phyloP scores from a whole-genome alignment of 257 asterid genomes.

The Solanum boliviense region DNA sequence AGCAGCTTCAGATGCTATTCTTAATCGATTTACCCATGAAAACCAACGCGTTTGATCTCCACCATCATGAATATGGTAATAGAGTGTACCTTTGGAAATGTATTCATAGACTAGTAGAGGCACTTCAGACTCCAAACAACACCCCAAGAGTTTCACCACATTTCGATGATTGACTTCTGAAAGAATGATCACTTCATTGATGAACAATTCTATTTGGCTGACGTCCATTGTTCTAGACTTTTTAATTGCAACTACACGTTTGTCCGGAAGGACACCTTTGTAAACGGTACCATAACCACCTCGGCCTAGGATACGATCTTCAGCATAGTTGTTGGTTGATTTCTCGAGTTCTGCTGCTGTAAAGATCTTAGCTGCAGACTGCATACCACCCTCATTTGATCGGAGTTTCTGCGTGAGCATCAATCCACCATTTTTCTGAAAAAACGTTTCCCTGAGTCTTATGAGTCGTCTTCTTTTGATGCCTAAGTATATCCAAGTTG shows the following conservation, averaged over 20 bases:
- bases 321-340: not conserved
- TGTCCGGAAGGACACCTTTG: not conserved
- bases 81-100: not conserved
- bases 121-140: not conserved
- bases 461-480: not conserved
- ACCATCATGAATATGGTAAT: not conserved
- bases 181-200: not conserved
- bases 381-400: not conserved
- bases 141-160: not conserved
- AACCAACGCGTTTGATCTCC: not conserved
- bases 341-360: not conserved
- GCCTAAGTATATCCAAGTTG: not conserved
- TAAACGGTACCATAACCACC: not conserved
- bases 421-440: not conserved
- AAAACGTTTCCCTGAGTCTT: not conserved
- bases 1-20: constrained; percentile 1
- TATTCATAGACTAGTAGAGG: not conserved
- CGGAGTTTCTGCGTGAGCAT: not conserved
- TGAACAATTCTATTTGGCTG: not conserved
- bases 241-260: not conserved
- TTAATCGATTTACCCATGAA: not conserved
- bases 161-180: not conserved
- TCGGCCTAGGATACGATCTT: not conserved
- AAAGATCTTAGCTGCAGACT: not conserved
- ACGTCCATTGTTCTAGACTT: not conserved